Base-by-base conservation (phyloP, 768 basidiomycete genomes). In the Boletus subcaerulescens region DNA sequence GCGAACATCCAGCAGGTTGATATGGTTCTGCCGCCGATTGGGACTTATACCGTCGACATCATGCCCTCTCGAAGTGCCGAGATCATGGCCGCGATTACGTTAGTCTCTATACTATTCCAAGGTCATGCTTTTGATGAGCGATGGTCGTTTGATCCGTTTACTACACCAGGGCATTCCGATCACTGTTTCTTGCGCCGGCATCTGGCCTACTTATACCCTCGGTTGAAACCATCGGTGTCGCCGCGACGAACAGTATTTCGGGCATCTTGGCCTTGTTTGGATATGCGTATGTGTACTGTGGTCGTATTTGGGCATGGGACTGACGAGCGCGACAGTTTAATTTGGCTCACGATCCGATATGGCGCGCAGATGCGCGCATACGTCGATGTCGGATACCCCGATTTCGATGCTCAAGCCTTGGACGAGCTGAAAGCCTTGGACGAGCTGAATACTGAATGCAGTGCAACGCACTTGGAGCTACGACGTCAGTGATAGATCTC, bases 191-290 rank as follows among this genome's bases (percentile, higher is more conserved):
- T 10, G 54, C 60, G 1, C 60, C 54, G 0, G 40, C 51, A 5
- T 50, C 61, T 12, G 64, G 55, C 17, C 11, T 67, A 18, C 5
- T 63, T 14, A 59, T 68, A 56, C 65, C 86, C 0, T 71, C 79
- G 39, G 77, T 89, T 14, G 38, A 39, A n/a, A 39, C 38, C 38
- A 39, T 39, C 38, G n/a, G 33, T 14, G 33, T 85, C 10, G 68
- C 74, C 0, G 60, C 63, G 2, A 83, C 85, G 1, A 75, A 86
- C 63, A 67, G 72, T 2, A 57, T 80, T 11, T 65, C 77, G 0
- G 82, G 83, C 0, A 14, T 75, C 5, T 46, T 84, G 14, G 76
- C 74, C 0, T 76, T 80, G 76, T 9, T 76, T 2, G 84, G 82
- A 12, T 82, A 79, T 60, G 61, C 71, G 86, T 87, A 61, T 61